These are phyloP conservation scores for Sclerotinia glacialis DNA, from an alignment of 2,329 filamentous ascomycete species.

Conservation along the genomic window DNA sequence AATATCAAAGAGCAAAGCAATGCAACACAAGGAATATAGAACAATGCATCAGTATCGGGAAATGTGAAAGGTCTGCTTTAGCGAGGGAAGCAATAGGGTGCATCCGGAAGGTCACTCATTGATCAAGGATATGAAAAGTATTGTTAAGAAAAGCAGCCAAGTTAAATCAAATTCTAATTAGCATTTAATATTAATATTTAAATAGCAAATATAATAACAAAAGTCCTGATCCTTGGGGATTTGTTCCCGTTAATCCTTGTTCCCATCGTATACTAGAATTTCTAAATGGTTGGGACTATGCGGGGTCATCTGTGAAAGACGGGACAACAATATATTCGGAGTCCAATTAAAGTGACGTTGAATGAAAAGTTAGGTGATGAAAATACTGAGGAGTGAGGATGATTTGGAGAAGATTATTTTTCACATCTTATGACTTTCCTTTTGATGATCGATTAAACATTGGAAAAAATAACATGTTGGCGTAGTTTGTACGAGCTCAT, in stretches of 20 bases:
- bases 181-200: background rate
- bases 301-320: constrained; percentile 2
- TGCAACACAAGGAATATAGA: constrained; percentile 12
- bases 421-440: background rate
- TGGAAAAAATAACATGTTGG: background rate
- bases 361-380: background rate
- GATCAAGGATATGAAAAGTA: background rate
- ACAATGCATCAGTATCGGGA: constrained; percentile 12
- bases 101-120: constrained; percentile 16
- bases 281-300: constrained; percentile 1
- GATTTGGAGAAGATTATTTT: too few relatives aligned
- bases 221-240: background rate
- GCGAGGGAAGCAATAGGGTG: constrained; percentile 16
- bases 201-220: background rate
- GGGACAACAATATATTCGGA: background rate
- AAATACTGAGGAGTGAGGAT: too few relatives aligned
- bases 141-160: background rate
- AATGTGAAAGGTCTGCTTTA: constrained; percentile 13
- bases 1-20: too few relatives aligned
- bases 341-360: background rate
- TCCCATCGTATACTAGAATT: background rate
- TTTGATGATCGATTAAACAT: too few relatives aligned
- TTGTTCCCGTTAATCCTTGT: background rate
- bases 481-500: background rate
- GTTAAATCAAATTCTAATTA: background rate